Evolutionary conservation across 2,329 filamentous ascomycete genomes (phyloP), one percentile per base, ranked within the genome.

Genomic region (Tympanopsis confertula): DNA sequence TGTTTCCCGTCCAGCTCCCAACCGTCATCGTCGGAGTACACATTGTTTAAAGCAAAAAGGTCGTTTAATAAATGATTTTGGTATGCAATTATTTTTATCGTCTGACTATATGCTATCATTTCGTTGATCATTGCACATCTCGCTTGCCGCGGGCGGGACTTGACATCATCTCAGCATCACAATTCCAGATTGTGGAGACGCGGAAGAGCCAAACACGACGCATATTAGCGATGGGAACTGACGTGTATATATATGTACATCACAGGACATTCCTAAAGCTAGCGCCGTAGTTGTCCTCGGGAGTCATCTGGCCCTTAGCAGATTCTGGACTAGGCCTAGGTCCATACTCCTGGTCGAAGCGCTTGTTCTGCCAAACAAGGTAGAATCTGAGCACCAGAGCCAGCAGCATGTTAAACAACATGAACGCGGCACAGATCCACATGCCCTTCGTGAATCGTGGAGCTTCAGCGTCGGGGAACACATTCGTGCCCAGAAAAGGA

Each of bases 401-500:
- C 20, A 63, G 44, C 12, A 60, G 13, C 0, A 56, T 59, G 35
- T 59, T 62, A 44, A 63, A 54, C 37, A 63, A 58, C 55, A 65
- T 60, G 35, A 63, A 63, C 3, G 42, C 56, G 2, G 59, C 59
- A 36, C 59, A 63, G 35, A 61, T 43, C 14, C 44, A 41, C 57
- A 61, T 61, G 22, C 62, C 61, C 48, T 52, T 56, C 35, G 54
- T 47, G 35, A 58, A 65, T 42, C 54, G 57, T 5, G 62, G 61
- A 36, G 42, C 44, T 3, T 61, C 52, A 3, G 32, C 15, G 1
- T 54, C 48, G 0, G 77, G 78, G 45, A 81, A 84, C 5, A 82
- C 47, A 35, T 76, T 68, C 3, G 77, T 82, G 3, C 78, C 78
- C 4, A 82, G 52, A 13, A 81, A 56, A 2, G 77, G 74, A 0